Evolutionary conservation across 495 filamentous ascomycete species (phyloP), one percentile per base, ranked within the genome.

Genomic region (Neurospora intermedia): DNA sequence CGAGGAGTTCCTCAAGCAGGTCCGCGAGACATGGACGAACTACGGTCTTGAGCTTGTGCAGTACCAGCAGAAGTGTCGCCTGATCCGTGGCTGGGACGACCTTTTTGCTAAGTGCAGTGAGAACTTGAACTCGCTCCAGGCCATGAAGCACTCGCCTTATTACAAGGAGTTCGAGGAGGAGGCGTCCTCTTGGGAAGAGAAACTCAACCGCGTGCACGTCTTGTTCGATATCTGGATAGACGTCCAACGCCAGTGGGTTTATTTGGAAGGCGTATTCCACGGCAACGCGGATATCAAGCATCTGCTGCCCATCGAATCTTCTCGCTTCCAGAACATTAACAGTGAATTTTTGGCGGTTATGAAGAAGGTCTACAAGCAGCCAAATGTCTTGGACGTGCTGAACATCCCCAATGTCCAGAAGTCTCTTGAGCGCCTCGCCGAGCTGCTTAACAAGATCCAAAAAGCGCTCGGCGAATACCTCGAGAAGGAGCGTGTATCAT

Each of bases 211-310:
- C 45, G 93, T 98, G 27, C 96, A 98, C 80, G 93, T 98, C 42
- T 86, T 98, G 3, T 99, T 99, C 79, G 96, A 99, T 82, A 93
- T 98, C 40, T 99, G 96, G 96, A 98, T 99, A 75, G 96, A 99
- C 83, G 96, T 99, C 38, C 96, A 99, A 82, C 90, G 96, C 73
- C 96, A 99, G 84, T 99, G 96, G 96, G 95, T 98, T 5, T 99
- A 99, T 78, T 87, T 99, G 31, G 96, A 99, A 82, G 96, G 96
- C 71, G 96, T 99, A 48, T 99, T 99, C 80, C 96, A 94, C 6
- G 96, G 96, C 71, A 99, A 98, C 82, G 94, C 93, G 11, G 96
- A 99, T 79, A 99, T 99, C 84, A 99, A 97, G 82, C 96, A 98
- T 82, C 86, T 99, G 66, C 89, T 99, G 42, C 96, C 96, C 6